Conservation (phyloP, 1,139 yeast species). For the Zhuliangozyma blackwelliae region DNA sequence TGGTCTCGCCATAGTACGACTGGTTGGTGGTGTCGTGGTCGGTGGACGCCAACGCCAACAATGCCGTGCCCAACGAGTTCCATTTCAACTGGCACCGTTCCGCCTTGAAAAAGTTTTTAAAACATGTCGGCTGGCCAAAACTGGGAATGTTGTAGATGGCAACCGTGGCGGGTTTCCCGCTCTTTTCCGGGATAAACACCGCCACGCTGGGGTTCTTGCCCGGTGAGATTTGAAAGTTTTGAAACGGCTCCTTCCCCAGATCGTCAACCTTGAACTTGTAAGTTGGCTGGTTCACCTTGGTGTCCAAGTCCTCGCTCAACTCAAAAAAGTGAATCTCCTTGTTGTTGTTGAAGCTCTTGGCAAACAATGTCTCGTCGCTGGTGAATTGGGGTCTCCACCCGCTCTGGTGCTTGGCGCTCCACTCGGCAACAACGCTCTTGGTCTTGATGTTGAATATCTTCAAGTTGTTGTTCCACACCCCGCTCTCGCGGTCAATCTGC, state of each 20-base stretch:
- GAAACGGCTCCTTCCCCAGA: constrained; percentile 43
- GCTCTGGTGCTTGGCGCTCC: constrained; percentile 77
- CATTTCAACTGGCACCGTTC: constrained; percentile 89
- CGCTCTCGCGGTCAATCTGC: constrained; percentile 52
- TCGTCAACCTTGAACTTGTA: constrained; percentile 63
- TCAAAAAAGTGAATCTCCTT: constrained; percentile 75
- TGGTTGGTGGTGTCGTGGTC: constrained; percentile 94
- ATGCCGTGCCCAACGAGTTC: constrained; percentile 93
- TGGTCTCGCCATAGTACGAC: constrained; percentile 95
- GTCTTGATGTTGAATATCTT: constrained; percentile 59
- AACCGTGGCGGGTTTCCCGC: constrained; percentile 84
- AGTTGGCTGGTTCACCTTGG: constrained; percentile 47
- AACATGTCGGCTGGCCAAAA: constrained; percentile 75
- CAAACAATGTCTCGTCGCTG: constrained; percentile 67
- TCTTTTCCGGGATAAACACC: constrained; percentile 79
- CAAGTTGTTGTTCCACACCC: constrained; percentile 74
- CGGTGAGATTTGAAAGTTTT: constrained; percentile 65
- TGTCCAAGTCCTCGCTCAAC: constrained; percentile 41
- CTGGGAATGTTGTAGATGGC: constrained; percentile 75
- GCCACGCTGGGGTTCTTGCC: constrained; percentile 93
- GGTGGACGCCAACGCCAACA: constrained; percentile 88
- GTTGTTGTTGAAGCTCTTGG: constrained; percentile 50
- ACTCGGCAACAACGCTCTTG: constrained; percentile 53
- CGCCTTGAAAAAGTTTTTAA: constrained; percentile 90
- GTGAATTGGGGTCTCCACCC: constrained; percentile 94